A percentile compares a stretch with the other conserved stretches of the same genome.
These are phyloP conservation scores for Setaria viridis DNA, from an alignment of 202 grass and related monocot genomes.

Conservation along the genomic window DNA sequence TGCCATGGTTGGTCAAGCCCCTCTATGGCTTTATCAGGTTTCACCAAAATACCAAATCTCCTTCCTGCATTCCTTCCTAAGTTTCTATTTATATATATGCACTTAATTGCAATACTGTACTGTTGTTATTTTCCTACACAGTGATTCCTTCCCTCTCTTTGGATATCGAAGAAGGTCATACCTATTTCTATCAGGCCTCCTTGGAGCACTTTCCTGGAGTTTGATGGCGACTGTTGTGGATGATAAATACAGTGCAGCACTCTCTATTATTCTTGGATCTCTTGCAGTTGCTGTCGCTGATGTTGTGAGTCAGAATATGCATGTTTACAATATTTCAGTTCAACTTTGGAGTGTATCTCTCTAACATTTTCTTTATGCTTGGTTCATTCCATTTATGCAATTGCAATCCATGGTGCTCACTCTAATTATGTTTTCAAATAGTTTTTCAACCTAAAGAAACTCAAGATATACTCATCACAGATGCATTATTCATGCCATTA, in stretches of 20 bases:
- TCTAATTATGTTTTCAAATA: slow-evolving; percentile 24
- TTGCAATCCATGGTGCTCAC: neutral
- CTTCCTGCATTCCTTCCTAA: slow-evolving; percentile 4
- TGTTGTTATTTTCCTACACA: slow-evolving; percentile 50
- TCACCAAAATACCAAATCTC: slow-evolving; percentile 28
- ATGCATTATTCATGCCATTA: neutral
- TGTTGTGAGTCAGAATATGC: slow-evolving; percentile 73
- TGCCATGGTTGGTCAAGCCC: slow-evolving; percentile 98
- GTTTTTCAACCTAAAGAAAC: slow-evolving; percentile 14
- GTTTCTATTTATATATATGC: neutral
- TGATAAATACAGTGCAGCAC: slow-evolving; percentile 84
- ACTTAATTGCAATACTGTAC: slow-evolving; percentile 5
- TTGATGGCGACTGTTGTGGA: slow-evolving; percentile 90
- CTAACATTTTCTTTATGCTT: slow-evolving; percentile 10
- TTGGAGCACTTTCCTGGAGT: slow-evolving; percentile 93
- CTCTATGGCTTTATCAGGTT: slow-evolving; percentile 98
- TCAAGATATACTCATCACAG: neutral
- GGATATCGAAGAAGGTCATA: slow-evolving; percentile 98
- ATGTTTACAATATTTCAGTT: neutral
- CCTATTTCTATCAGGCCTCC: slow-evolving; percentile 85
- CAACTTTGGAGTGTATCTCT: slow-evolving; percentile 2
- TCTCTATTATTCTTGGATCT: slow-evolving; percentile 91
- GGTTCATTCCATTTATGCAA: slow-evolving; percentile 19
- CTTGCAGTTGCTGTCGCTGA: slow-evolving; percentile 94
- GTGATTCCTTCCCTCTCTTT: slow-evolving; percentile 92